These are phyloP conservation scores for Aspergillus thermomutatus DNA, from an alignment of 2,329 filamentous ascomycete species.

Conservation along the genomic window DNA sequence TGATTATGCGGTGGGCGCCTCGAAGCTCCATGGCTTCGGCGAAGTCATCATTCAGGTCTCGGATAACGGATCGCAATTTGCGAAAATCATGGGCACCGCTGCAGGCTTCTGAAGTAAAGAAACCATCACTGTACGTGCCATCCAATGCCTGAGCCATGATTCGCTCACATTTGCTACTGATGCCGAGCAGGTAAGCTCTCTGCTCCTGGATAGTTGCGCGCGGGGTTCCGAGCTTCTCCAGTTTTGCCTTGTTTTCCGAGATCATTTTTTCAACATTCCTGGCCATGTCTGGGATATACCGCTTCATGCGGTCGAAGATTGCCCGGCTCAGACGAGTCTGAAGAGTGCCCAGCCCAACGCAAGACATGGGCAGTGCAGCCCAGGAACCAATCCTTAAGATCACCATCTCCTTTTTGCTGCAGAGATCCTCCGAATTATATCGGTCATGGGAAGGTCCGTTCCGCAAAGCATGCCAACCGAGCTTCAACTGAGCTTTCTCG, in stretches of 20 bases:
- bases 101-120: slow-evolving; percentile 24
- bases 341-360: slow-evolving; percentile 30
- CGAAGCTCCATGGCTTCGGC: slow-evolving; percentile 9
- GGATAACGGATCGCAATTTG: slow-evolving; percentile 31
- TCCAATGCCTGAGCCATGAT: slow-evolving; percentile 32
- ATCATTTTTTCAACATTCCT: slow-evolving; percentile 31
- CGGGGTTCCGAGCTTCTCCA: slow-evolving; percentile 26
- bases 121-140: slow-evolving; percentile 32
- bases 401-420: slow-evolving; percentile 19
- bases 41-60: slow-evolving; percentile 23
- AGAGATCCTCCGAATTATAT: no score
- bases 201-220: slow-evolving; percentile 21
- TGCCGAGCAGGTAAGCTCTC: slow-evolving; percentile 27
- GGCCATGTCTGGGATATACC: slow-evolving; percentile 37
- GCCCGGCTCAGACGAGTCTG: slow-evolving; percentile 31
- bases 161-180: slow-evolving; percentile 38
- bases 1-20: not conserved
- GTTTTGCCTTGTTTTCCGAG: slow-evolving; percentile 29
- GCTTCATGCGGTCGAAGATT: slow-evolving; percentile 31
- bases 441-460: no score
- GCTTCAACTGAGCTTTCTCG: slow-evolving; percentile 41
- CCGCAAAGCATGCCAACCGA: slow-evolving; percentile 45
- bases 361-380: slow-evolving; percentile 20
- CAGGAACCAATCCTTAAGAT: slow-evolving; percentile 32
- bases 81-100: slow-evolving; percentile 22